phyloP scores from a whole-genome alignment of 2,329 filamentous ascomycete genomes.

The Colletotrichum sp. region DNA sequence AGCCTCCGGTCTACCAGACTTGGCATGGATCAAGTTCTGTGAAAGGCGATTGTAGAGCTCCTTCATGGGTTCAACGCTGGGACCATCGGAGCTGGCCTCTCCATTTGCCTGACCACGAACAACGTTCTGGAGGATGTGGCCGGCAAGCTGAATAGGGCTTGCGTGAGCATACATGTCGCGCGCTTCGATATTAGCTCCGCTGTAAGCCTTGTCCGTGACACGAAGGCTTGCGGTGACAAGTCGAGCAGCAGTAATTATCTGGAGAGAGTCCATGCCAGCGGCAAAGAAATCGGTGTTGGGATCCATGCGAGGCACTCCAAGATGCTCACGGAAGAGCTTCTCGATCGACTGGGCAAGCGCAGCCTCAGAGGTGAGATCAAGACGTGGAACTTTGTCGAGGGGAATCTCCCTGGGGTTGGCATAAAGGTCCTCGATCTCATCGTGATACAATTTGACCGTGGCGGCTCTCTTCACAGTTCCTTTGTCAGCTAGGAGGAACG shows the following conservation, averaged over 20 bases:
- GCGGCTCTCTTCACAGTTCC: constrained; percentile 47
- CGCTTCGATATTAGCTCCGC: constrained; percentile 37
- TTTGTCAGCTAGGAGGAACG: constrained; percentile 49
- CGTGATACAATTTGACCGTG: constrained; percentile 44
- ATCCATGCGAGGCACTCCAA: constrained; percentile 19
- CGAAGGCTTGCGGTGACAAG: constrained; percentile 38
- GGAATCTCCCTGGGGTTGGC: constrained; percentile 24
- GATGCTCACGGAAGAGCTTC: constrained; percentile 21
- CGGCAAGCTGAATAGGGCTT: constrained; percentile 35
- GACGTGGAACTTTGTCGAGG: background rate
- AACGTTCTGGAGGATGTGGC: constrained; percentile 25
- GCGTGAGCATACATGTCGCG: constrained; percentile 44
- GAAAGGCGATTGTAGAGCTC: constrained; percentile 38
- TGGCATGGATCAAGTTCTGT: constrained; percentile 26
- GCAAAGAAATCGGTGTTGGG: constrained; percentile 40
- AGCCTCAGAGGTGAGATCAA: constrained; percentile 27
- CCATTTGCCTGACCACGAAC: background rate
- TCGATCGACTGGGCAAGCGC: constrained; percentile 28
- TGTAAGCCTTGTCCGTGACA: constrained; percentile 33
- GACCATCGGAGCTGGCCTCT: background rate
- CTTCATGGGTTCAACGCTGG: constrained; percentile 28
- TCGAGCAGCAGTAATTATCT: constrained; percentile 36
- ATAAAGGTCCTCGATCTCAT: constrained; percentile 49
- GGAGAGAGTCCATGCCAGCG: constrained; percentile 43
- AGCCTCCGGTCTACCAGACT: constrained; percentile 30